Percentiles rank a stretch among this genome's conserved stretches.
These are phyloP conservation scores for Boeremia lycopersici DNA, from an alignment of 2,329 filamentous ascomycete species.

Conservation along the genomic window DNA sequence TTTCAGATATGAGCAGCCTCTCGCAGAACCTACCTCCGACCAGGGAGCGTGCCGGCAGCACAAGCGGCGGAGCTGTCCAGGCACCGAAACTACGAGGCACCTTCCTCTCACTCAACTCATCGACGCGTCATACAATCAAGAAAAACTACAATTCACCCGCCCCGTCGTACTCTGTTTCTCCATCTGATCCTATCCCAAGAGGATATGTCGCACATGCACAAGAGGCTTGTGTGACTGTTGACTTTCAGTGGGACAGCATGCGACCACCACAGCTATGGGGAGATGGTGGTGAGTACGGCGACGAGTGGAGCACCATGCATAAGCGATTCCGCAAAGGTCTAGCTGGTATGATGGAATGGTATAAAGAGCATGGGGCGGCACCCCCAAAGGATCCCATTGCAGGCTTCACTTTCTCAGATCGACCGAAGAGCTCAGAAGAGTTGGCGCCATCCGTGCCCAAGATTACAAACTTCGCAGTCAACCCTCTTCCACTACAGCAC, in stretches of 20 bases:
- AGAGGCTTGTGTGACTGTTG: constrained; percentile 83
- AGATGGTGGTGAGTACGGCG: constrained; percentile 82
- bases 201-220: constrained; percentile 91
- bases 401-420: constrained; percentile 44
- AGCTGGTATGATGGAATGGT: constrained; percentile 83
- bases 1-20: constrained; percentile 43
- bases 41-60: constrained; percentile 56
- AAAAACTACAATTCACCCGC: constrained; percentile 72
- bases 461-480: constrained; percentile 25
- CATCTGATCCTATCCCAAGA: constrained; percentile 78
- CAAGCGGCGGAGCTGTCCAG: constrained; percentile 30
- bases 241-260: constrained; percentile 97
- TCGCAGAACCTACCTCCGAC: constrained; percentile 46
- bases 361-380: constrained; percentile 59
- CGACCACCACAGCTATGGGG: constrained; percentile 79
- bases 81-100: constrained; percentile 34
- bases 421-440: constrained; percentile 18
- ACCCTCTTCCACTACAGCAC: constrained; percentile 44
- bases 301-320: constrained; percentile 98
- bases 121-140: constrained; percentile 30
- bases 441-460: constrained; percentile 19
- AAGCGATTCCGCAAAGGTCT: constrained; percentile 82
- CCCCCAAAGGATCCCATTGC: constrained; percentile 41
- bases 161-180: constrained; percentile 82
- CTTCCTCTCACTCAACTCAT: constrained; percentile 20